These are phyloP conservation scores for Silene vulgaris DNA, from an alignment of 179 eudicot species.

Conservation along the genomic window DNA sequence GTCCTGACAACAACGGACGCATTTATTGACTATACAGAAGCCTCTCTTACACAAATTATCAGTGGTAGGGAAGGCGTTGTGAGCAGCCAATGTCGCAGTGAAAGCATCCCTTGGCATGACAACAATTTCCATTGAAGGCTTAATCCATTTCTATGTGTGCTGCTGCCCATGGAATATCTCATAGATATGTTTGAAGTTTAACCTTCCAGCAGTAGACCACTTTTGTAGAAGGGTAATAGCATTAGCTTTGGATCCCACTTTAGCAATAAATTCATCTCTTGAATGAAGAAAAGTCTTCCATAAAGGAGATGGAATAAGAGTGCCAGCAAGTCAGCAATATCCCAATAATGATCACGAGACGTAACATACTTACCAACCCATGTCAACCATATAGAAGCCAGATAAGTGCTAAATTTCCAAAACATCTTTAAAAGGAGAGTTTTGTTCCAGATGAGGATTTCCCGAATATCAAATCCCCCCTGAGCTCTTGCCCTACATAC, in stretches of 20 bases:
- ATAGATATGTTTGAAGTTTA: too few species aligned
- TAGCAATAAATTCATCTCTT: too few species aligned
- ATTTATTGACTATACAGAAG: neutral
- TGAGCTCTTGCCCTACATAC: neutral
- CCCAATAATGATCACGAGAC: neutral
- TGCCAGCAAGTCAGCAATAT: neutral
- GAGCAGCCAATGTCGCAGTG: neutral
- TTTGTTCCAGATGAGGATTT: neutral
- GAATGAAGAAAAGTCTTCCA: neutral
- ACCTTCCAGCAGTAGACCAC: neutral
- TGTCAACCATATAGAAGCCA: neutral
- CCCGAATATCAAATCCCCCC: neutral
- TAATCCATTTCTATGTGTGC: neutral
- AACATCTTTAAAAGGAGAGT: neutral
- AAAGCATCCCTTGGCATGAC: neutral
- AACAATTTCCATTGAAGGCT: neutral
- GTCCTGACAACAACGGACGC: neutral
- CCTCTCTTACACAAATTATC: slow-evolving; percentile 6
- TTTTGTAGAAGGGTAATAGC: neutral
- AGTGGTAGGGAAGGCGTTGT: neutral
- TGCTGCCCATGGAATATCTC: neutral
- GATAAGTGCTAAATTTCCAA: neutral
- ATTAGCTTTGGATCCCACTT: neutral
- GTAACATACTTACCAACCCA: neutral
- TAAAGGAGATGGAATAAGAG: neutral